Conservation (phyloP, 2,329 filamentous ascomycete genomes). For the Cladosporium velox region DNA sequence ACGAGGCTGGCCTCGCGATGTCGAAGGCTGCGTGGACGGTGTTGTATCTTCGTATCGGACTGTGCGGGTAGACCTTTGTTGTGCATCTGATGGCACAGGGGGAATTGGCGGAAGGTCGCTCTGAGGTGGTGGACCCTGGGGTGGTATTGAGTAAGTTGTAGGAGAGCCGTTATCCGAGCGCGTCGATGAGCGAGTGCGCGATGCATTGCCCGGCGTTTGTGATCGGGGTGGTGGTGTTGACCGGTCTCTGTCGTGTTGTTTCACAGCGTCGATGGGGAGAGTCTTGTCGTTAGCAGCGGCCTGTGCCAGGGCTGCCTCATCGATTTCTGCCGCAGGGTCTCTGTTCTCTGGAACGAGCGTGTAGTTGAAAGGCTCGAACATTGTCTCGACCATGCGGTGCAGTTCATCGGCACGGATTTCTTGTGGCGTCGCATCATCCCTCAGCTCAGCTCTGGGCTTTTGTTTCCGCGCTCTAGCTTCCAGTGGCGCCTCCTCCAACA, state of each 20-base stretch:
- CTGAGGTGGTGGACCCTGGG: constrained; percentile 25
- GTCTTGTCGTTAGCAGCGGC: constrained; percentile 9
- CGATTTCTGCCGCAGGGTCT: constrained; percentile 25
- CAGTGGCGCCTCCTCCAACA: constrained; percentile 90
- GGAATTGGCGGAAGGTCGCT: constrained; percentile 19
- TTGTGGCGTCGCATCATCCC: constrained; percentile 91
- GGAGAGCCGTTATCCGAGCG: constrained; percentile 53
- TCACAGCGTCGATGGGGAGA: constrained; percentile 3
- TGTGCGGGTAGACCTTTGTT: constrained; percentile 27
- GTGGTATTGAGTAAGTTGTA: constrained; percentile 35
- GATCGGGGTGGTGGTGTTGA: constrained; percentile 38
- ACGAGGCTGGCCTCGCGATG: constrained; percentile 35
- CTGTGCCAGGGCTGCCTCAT: constrained; percentile 8
- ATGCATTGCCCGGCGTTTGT: constrained; percentile 43
- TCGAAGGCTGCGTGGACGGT: constrained; percentile 25
- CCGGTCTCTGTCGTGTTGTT: constrained; percentile 26
- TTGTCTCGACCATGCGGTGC: constrained; percentile 85
- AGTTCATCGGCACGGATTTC: constrained; percentile 94
- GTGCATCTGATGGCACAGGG: constrained; percentile 24
- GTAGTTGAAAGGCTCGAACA: constrained; percentile 96
- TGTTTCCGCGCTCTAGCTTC: constrained; percentile 90
- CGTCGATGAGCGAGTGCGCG: constrained; percentile 46
- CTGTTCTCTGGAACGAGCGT: constrained; percentile 78
- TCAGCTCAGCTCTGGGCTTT: constrained; percentile 87
- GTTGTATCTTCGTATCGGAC: constrained; percentile 34